Percentiles rank a stretch among this genome's conserved stretches.
Evolutionary conservation across 2,329 filamentous ascomycete genomes (phyloP).

Genomic region (Cladosporium velox): DNA sequence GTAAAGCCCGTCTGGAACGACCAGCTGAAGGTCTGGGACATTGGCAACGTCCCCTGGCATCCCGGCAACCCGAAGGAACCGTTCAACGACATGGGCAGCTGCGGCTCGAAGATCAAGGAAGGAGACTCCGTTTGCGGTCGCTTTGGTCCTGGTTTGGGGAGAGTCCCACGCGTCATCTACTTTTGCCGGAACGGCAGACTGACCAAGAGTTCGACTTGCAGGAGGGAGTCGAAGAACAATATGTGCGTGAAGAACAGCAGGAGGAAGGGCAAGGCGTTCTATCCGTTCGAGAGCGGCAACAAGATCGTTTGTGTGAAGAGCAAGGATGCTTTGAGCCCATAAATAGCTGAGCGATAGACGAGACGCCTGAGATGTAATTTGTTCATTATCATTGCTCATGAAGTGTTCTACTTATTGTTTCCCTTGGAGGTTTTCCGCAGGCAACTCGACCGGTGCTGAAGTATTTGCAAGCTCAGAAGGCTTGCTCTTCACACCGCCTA

Average conservation of each 20-base stretch:
- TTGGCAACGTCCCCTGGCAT: neutral
- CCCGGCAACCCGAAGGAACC: neutral
- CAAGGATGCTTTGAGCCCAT: neutral
- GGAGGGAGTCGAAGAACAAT: neutral
- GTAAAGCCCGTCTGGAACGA: neutral
- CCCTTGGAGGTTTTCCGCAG: constrained; percentile 25
- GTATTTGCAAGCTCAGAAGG: constrained; percentile 4
- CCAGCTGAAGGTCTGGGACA: neutral
- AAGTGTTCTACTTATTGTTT: neutral
- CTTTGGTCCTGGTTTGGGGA: neutral
- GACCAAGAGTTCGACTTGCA: neutral
- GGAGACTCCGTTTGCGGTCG: neutral
- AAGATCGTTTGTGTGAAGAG: neutral
- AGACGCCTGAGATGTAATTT: neutral
- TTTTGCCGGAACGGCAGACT: neutral
- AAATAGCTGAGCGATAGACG: neutral
- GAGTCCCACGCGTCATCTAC: neutral
- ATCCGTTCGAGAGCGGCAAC: neutral
- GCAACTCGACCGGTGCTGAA: neutral
- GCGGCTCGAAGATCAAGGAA: neutral
- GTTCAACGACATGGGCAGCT: neutral
- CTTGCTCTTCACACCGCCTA: neutral
- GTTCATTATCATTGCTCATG: neutral
- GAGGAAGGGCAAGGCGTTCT: neutral
- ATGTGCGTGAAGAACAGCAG: neutral